Conservation (phyloP, 352 stramenopile genomes). For the Phytophthora quininea region DNA sequence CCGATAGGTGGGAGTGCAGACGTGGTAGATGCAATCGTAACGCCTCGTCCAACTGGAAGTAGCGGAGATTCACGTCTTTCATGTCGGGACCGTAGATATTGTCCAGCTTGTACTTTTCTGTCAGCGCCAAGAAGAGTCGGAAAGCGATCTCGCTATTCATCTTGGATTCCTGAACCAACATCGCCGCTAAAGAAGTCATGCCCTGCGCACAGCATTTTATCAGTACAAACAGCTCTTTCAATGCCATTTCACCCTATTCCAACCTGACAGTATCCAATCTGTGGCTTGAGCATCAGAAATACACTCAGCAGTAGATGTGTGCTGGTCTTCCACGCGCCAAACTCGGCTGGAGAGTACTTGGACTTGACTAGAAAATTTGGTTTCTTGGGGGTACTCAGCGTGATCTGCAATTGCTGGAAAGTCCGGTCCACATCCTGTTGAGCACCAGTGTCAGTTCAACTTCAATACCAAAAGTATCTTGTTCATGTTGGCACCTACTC, state of each 20-base stretch:
- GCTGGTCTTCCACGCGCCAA: slow-evolving; percentile 43
- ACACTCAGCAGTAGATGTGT: slow-evolving; percentile 47
- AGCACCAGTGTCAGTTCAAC: no score
- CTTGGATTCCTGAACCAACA: slow-evolving; percentile 53
- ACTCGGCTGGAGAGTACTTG: slow-evolving; percentile 36
- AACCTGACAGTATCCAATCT: slow-evolving; percentile 63
- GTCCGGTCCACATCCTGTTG: slow-evolving; percentile 51
- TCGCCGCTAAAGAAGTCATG: slow-evolving; percentile 51
- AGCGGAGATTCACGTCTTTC: slow-evolving; percentile 59
- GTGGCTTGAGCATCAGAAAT: slow-evolving; percentile 54
- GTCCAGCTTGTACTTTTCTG: slow-evolving; percentile 58
- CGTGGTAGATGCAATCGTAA: slow-evolving; percentile 43
- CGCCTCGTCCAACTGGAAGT: slow-evolving; percentile 56
- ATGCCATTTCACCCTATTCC: neutral
- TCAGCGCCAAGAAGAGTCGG: slow-evolving; percentile 52
- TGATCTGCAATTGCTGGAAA: slow-evolving; percentile 46
- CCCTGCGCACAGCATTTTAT: slow-evolving; percentile 23
- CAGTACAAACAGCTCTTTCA: neutral
- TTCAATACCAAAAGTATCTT: no score
- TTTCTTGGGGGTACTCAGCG: slow-evolving; percentile 26
- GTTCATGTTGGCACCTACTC: slow-evolving; percentile 14
- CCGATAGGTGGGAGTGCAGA: slow-evolving; percentile 50
- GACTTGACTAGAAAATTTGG: slow-evolving; percentile 29
- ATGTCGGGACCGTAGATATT: slow-evolving; percentile 53
- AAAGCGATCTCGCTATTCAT: slow-evolving; percentile 56